A percentile compares a stretch with the other conserved stretches of the same genome.
These are phyloP conservation scores for Termitomyces sp. DNA, from an alignment of 768 basidiomycete genomes.

Conservation along the genomic window DNA sequence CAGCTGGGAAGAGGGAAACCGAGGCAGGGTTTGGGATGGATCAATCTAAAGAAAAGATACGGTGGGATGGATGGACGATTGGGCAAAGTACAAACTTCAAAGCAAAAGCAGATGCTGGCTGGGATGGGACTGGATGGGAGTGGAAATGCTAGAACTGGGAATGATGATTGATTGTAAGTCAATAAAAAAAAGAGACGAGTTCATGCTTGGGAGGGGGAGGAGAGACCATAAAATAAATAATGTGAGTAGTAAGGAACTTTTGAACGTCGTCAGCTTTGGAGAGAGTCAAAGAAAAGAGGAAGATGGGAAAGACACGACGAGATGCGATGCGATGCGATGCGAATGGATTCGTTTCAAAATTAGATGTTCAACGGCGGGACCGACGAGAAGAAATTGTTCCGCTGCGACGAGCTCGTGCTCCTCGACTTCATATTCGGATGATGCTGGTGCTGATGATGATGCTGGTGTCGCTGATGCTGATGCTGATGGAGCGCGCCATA, in stretches of 20 bases:
- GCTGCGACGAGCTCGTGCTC: conserved; percentile 17
- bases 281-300: not conserved
- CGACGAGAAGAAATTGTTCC: conserved; percentile 15
- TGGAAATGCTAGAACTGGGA: not conserved
- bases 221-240: not conserved
- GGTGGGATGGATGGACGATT: not conserved
- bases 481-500: conserved; percentile 37
- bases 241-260: not conserved
- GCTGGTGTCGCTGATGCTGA: conserved; percentile 43
- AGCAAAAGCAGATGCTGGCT: not conserved
- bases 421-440: conserved; percentile 25
- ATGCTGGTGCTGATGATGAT: conserved; percentile 30
- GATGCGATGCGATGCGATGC: not conserved
- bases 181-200: not conserved
- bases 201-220: not conserved
- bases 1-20: not conserved
- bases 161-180: not conserved
- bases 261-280: not conserved
- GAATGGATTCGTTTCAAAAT: not conserved
- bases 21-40: no score
- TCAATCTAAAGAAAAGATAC: not conserved
- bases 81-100: conserved; percentile 8
- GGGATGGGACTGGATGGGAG: not conserved
- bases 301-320: not conserved
- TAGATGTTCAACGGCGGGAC: conserved; percentile 21